phyloP scores from a whole-genome alignment of 352 stramenopile species.

The Phytopythium helicoides region DNA sequence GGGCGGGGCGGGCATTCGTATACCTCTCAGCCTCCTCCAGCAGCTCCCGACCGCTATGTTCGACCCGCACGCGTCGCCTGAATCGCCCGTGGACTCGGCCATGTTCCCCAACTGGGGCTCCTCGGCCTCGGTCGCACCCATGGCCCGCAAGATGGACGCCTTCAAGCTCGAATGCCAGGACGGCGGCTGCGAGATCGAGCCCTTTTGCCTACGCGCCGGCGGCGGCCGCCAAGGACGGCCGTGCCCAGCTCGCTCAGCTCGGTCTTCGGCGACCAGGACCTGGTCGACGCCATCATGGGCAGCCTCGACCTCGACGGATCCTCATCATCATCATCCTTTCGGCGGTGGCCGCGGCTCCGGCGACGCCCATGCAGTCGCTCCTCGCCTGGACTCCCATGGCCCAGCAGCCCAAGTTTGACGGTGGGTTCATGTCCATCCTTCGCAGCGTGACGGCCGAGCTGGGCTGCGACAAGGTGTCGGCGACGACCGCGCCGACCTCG shows the following conservation, averaged over 20 bases:
- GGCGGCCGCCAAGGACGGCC: not conserved
- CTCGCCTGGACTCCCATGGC: no score
- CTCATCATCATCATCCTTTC: no score
- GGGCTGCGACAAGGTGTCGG: constrained; percentile 8
- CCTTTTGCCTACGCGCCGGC: constrained; percentile 57
- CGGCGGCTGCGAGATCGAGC: constrained; percentile 49
- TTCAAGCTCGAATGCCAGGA: constrained; percentile 15
- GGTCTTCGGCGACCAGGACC: constrained; percentile 73
- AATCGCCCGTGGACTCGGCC: constrained; percentile 69
- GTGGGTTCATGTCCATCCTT: constrained; percentile 7
- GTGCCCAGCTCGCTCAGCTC: constrained; percentile 47
- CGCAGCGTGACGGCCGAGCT: constrained; percentile 24
- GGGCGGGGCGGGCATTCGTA: constrained; percentile 32
- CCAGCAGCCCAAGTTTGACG: constrained; percentile 1
- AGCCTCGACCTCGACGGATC: constrained; percentile 56
- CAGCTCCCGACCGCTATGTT: constrained; percentile 7
- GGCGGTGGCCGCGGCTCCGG: constrained; percentile 6
- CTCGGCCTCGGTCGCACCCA: constrained; percentile 14
- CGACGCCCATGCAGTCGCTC: not conserved
- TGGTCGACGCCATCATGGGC: constrained; percentile 79
- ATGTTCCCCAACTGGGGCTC: constrained; percentile 60
- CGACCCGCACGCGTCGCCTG: constrained; percentile 28
- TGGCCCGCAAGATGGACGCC: constrained; percentile 9
- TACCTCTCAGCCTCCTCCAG: not conserved
- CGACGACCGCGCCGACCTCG: constrained; percentile 22